A percentile compares a stretch with the other conserved stretches of the same genome.
Evolutionary conservation across 768 basidiomycete species (phyloP).

Genomic region (Heimioporus sp.): DNA sequence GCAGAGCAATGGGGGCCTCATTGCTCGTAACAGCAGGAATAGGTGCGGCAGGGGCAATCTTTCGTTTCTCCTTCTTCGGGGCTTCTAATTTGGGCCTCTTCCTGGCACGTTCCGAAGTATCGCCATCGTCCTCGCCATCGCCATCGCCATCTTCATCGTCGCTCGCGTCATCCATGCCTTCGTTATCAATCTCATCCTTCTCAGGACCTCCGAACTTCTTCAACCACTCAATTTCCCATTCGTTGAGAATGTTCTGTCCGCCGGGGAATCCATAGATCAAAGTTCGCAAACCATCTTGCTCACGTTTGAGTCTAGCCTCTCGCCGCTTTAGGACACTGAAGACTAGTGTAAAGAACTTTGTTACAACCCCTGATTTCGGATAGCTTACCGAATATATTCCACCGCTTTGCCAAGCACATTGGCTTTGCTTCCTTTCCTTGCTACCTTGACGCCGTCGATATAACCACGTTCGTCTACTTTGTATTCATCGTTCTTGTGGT

Average conservation of each 20-base stretch:
- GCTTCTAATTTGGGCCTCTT: constrained; percentile 58
- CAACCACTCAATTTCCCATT: constrained; percentile 77
- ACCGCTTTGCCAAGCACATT: constrained; percentile 88
- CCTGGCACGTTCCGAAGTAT: constrained; percentile 46
- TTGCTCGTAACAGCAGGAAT: constrained; percentile 21
- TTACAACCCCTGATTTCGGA: neutral
- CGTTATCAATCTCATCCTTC: constrained; percentile 60
- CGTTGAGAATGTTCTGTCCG: constrained; percentile 63
- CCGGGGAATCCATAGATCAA: constrained; percentile 72
- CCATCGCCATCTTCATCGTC: constrained; percentile 45
- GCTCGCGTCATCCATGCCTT: constrained; percentile 38
- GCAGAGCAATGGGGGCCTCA: constrained; percentile 25
- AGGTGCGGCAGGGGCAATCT: constrained; percentile 31
- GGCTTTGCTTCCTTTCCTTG: constrained; percentile 87
- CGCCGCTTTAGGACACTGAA: constrained; percentile 75
- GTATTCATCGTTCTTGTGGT: constrained; percentile 38
- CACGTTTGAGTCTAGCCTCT: constrained; percentile 66
- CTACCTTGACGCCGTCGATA: constrained; percentile 90
- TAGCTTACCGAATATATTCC: constrained; percentile 72
- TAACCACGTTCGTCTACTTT: constrained; percentile 81
- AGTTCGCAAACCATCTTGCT: constrained; percentile 71
- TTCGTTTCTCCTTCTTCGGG: constrained; percentile 43
- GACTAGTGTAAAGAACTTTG: constrained; percentile 3
- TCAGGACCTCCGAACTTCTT: constrained; percentile 78
- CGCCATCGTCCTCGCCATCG: constrained; percentile 38